Conservation (phyloP, 768 basidiomycete genomes). For the Galerina sulciceps region DNA sequence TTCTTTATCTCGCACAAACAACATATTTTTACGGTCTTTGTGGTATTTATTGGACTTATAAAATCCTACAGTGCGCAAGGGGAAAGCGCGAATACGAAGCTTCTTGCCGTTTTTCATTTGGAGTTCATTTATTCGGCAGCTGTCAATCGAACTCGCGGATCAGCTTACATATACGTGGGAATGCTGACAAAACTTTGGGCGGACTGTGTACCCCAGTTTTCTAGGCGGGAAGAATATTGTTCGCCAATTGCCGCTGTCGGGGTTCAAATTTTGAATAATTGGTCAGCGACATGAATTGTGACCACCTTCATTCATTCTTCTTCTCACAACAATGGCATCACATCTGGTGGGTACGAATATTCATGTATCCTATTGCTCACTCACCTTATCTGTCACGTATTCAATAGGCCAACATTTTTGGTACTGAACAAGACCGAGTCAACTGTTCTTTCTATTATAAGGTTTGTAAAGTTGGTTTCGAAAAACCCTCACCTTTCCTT, state of each 20-base stretch:
- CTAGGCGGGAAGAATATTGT: too few species aligned
- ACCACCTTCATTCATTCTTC: constrained; percentile 4
- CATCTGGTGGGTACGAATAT: constrained; percentile 63
- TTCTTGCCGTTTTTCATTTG: too few species aligned
- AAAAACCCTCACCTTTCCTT: constrained; percentile 2
- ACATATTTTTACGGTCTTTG: too few species aligned
- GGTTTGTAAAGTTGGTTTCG: constrained; percentile 49
- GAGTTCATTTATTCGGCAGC: too few species aligned
- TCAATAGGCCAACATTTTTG: constrained; percentile 89
- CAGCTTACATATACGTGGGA: too few species aligned
- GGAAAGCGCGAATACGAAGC: too few species aligned
- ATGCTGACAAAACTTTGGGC: too few species aligned
- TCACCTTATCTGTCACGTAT: constrained; percentile 7
- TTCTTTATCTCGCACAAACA: too few species aligned
- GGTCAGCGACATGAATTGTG: background rate
- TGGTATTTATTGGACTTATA: too few species aligned
- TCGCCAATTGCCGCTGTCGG: background rate
- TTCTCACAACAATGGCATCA: constrained; percentile 55
- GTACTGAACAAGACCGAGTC: constrained; percentile 92
- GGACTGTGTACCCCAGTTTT: too few species aligned
- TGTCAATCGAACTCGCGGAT: too few species aligned
- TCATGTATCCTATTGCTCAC: background rate
- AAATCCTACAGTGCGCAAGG: too few species aligned
- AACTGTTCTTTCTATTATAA: constrained; percentile 99
- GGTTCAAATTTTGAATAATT: background rate